Conservation (phyloP, 441 rosid species). For the Pelargonium citronellum region DNA sequence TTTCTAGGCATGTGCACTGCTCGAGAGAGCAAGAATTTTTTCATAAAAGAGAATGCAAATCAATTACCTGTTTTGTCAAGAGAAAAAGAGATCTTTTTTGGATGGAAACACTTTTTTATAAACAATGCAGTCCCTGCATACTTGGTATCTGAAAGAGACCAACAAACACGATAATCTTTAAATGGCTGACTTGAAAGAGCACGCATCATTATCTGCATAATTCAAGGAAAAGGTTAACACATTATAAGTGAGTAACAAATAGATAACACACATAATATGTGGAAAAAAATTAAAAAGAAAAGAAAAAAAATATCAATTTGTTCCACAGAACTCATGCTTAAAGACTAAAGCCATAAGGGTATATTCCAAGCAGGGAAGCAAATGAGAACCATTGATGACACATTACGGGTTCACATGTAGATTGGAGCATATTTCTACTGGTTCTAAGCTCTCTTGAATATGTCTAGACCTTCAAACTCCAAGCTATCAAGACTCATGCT, state of each 20-base stretch:
- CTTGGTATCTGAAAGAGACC: slow-evolving; percentile 92
- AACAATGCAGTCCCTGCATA: slow-evolving; percentile 96
- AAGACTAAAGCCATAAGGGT: neutral
- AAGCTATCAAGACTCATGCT: no score
- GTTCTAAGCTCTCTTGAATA: no score
- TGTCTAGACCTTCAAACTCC: no score
- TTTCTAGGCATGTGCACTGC: neutral
- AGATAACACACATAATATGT: slow-evolving; percentile 8
- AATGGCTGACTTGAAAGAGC: slow-evolving; percentile 80
- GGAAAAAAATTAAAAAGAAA: neutral
- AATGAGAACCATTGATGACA: no score
- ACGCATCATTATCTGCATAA: slow-evolving; percentile 60
- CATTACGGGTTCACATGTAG: no score
- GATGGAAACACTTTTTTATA: slow-evolving; percentile 70
- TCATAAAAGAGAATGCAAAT: neutral
- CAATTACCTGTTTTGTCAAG: slow-evolving; percentile 64
- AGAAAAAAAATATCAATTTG: slow-evolving; percentile 11
- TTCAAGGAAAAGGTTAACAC: slow-evolving; percentile 8
- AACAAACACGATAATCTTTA: slow-evolving; percentile 71
- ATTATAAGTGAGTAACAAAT: neutral
- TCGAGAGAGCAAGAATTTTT: neutral
- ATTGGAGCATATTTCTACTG: no score
- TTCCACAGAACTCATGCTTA: neutral
- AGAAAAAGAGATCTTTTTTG: slow-evolving; percentile 59
- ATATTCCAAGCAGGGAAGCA: no score